These are phyloP conservation scores for Nissolia schottii DNA, from an alignment of 306 rosid genomes.

Conservation along the genomic window DNA sequence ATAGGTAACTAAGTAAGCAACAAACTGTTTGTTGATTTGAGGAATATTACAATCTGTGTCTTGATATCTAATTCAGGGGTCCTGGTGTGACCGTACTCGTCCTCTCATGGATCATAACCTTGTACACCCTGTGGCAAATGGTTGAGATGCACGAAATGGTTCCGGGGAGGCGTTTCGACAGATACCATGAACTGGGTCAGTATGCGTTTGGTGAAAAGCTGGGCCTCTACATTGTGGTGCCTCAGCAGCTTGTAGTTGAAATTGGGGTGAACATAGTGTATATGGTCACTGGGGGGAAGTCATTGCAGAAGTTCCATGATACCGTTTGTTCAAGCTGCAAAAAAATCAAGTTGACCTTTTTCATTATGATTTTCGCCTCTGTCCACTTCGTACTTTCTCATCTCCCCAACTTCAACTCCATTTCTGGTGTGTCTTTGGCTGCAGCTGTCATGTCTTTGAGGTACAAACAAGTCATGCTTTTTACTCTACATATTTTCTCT, in stretches of 20 bases:
- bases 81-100: conserved; percentile 54
- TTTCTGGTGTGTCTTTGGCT: conserved; percentile 61
- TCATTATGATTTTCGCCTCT: conserved; percentile 78
- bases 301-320: conserved; percentile 57
- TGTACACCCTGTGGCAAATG: conserved; percentile 81
- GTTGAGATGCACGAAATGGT: conserved; percentile 85
- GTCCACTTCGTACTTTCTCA: conserved; percentile 68
- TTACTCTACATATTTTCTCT: not conserved
- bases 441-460: conserved; percentile 81
- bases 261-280: conserved; percentile 64
- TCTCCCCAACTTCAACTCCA: conserved; percentile 68
- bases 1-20: not conserved
- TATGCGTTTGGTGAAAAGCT: conserved; percentile 73
- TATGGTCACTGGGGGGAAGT: conserved; percentile 72
- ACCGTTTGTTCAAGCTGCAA: conserved; percentile 36
- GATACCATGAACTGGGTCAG: conserved; percentile 79
- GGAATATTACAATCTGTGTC: no score
- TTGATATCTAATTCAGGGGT: conserved; percentile 49
- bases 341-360: conserved; percentile 46
- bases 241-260: conserved; percentile 65
- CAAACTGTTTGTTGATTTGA: not conserved
- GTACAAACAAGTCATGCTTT: conserved; percentile 26
- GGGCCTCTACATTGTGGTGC: conserved; percentile 74
- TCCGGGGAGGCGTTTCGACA: conserved; percentile 68
- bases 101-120: conserved; percentile 62